Conservation (phyloP, 305 asterid species). For the Fraxinus velutina region DNA sequence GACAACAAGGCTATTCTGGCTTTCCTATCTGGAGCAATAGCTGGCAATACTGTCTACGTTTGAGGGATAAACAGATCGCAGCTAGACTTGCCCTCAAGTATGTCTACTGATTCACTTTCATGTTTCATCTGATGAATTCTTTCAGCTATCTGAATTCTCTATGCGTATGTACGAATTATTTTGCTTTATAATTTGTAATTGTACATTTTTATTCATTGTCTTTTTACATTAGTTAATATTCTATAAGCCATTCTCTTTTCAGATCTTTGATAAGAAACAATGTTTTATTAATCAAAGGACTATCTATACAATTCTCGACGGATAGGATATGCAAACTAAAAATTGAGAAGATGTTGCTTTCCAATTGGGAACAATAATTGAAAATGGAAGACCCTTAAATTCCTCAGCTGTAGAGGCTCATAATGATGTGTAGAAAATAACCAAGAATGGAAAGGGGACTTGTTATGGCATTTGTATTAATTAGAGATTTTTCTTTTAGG, state of each 20-base stretch:
- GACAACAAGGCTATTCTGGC: conserved; percentile 54
- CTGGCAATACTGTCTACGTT: conserved; percentile 95
- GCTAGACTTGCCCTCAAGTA: conserved; percentile 89
- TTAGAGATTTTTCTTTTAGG: background rate
- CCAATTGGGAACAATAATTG: background rate
- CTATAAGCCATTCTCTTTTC: background rate
- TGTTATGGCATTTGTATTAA: background rate
- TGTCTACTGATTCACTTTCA: conserved; percentile 34
- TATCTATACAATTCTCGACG: background rate
- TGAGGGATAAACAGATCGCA: conserved; percentile 82
- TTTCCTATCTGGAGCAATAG: conserved; percentile 65
- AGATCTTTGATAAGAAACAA: background rate
- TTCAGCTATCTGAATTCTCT: conserved; percentile 8
- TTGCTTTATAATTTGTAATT: background rate
- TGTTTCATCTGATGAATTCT: conserved; percentile 23
- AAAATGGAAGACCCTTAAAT: background rate
- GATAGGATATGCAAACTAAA: background rate
- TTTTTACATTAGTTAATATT: background rate
- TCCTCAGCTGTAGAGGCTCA: background rate
- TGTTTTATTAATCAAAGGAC: background rate
- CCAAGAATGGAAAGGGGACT: background rate
- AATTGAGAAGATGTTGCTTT: background rate
- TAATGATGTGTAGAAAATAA: background rate
- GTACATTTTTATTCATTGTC: background rate
- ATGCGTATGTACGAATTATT: background rate